These are phyloP conservation scores for Cymodocea nodosa DNA, from an alignment of 116 monocot genomes.

Conservation along the genomic window DNA sequence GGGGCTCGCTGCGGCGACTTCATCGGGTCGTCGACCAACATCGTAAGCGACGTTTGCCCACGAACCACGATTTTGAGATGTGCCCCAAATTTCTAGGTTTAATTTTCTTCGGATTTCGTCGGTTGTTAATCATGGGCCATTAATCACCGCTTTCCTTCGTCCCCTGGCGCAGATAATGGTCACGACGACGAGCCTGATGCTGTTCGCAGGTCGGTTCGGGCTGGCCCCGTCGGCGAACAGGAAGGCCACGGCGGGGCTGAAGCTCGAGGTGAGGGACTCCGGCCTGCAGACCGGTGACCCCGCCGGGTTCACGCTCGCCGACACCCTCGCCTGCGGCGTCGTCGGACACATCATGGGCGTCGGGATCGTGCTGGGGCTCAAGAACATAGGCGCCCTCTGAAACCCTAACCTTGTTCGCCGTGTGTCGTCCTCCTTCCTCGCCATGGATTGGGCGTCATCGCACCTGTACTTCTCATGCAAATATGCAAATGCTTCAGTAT, in stretches of 20 bases:
- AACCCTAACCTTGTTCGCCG: too few relatives aligned
- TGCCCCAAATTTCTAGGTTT: not conserved
- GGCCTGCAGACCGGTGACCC: conserved; percentile 98
- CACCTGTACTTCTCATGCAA: too few relatives aligned
- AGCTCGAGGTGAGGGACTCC: conserved; percentile 87
- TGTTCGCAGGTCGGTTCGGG: conserved; percentile 86
- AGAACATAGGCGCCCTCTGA: conserved; percentile 56
- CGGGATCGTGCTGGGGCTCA: conserved; percentile 75
- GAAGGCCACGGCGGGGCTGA: conserved; percentile 87
- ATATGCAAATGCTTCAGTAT: too few relatives aligned
- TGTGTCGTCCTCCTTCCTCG: too few relatives aligned
- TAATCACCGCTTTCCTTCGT: too few relatives aligned
- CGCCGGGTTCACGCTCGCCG: conserved; percentile 91
- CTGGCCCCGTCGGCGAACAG: conserved; percentile 88
- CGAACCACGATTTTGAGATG: not conserved
- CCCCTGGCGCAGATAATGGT: conserved; percentile 96
- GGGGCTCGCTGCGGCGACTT: conserved; percentile 71
- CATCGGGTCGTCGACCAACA: conserved; percentile 88
- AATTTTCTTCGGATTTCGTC: too few relatives aligned
- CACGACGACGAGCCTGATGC: conserved; percentile 82
- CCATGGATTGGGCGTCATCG: too few relatives aligned
- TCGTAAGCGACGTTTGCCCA: conserved; percentile 23
- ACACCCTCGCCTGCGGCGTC: conserved; percentile 72
- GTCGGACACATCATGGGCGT: conserved; percentile 93
- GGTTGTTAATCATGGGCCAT: too few relatives aligned